Conservation (phyloP, 495 filamentous ascomycete species). For the Cercophora sp. region DNA sequence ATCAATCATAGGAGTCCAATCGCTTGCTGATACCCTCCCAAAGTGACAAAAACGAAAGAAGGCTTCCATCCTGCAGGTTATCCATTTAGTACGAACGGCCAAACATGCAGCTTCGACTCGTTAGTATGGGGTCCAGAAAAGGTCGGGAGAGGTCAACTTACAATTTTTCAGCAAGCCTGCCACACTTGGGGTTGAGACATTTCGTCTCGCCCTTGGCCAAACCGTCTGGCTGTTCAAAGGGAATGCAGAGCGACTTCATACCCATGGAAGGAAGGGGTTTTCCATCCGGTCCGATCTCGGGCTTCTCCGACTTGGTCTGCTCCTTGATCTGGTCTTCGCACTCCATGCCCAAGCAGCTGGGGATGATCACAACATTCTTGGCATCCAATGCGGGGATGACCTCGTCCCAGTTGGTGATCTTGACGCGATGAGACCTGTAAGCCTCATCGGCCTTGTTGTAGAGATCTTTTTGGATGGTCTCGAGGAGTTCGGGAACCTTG, state of each 20-base stretch:
- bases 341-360: conserved; percentile 70
- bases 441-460: conserved; percentile 75
- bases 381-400: conserved; percentile 81
- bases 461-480: conserved; percentile 82
- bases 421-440: conserved; percentile 72
- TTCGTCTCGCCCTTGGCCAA: conserved; percentile 76
- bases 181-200: conserved; percentile 85
- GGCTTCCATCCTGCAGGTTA: no score
- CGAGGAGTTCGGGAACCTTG: conserved; percentile 72
- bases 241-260: conserved; percentile 95
- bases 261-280: conserved; percentile 88
- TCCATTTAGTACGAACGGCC: conserved; percentile 68
- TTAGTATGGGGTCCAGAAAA: no score
- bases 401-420: conserved; percentile 82
- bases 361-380: conserved; percentile 89
- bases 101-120: no score
- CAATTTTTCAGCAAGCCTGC: conserved; percentile 68
- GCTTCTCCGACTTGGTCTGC: conserved; percentile 65
- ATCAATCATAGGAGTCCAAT: no score
- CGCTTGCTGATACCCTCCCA: no score
- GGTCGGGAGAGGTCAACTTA: no score
- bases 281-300: conserved; percentile 65
- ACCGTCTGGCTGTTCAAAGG: conserved; percentile 87
- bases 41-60: no score
- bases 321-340: conserved; percentile 97